Base-by-base conservation (phyloP, 345 rosid genomes). In the Aquilaria malaccensis region DNA sequence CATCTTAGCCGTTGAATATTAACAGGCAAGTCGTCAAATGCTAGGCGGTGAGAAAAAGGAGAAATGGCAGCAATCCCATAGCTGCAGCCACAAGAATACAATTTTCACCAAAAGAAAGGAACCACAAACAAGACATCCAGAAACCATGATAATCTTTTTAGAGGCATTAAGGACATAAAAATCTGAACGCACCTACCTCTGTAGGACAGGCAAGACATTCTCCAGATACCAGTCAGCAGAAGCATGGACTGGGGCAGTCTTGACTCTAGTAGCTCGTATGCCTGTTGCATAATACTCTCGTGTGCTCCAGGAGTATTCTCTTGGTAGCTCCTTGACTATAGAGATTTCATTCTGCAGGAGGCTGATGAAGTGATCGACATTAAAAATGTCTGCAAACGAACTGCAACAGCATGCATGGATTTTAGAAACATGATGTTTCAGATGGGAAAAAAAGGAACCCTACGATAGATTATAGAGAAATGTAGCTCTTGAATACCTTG, bases 201-300 rank as follows among this genome's bases (percentile, higher is more conserved):
- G 85, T 30, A 94, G 58, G 60, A 94, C 79, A 50, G 97, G 96
- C 73, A 94, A 74, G 53, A 86, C 97, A 70, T 86, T 94, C 67
- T 88, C 85, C 71, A 88, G 66, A 74, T 90, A 90, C 99, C 97
- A 94, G 65, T 85, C 63, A 54, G 86, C 81, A 13, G 99, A 81
- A 60, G 97, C 97, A 45, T 94, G 97, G 60, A 77, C 67, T 32
- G 97, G 99, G 7, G 97, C 96, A 7, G 86, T 86, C 79, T 94
- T 94, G 54, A 94, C 76, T 83, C 97, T 79, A 47, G 97, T 90
- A 62, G 83, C 85, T 61, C 99, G 84, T 69, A 90, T 94, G 59
- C 96, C 99, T 10, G 96, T 88, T 33, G 88, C 92, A 56, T 94
- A 94, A 69, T 94, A 94, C 73, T 90, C 96, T 62, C 99, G 78